Evolutionary conservation across 441 rosid species (phyloP).

Genomic region (Pelargonium fulgidum): DNA sequence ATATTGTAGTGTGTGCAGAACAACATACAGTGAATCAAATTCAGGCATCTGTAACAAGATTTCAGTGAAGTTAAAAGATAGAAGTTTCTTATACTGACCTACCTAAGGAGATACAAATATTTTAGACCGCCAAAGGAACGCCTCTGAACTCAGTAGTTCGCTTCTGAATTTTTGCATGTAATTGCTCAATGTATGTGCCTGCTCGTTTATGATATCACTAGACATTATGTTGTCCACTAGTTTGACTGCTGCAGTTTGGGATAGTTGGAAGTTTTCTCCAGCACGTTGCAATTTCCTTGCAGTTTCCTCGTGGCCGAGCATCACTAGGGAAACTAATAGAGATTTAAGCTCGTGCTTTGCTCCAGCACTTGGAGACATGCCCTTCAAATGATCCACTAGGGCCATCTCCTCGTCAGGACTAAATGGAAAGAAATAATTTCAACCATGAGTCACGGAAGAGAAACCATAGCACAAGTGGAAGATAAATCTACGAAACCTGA

Average conservation of each 20-base stretch:
- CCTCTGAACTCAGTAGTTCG: constrained; percentile 40
- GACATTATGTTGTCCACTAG: constrained; percentile 72
- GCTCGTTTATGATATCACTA: constrained; percentile 48
- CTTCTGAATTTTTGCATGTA: constrained; percentile 36
- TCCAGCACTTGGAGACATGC: constrained; percentile 62
- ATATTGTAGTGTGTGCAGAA: too few relatives aligned
- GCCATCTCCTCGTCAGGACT: constrained; percentile 95
- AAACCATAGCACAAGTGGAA: neutral
- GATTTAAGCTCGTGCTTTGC: constrained; percentile 70
- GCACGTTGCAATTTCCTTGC: constrained; percentile 63
- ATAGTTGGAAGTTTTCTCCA: constrained; percentile 66
- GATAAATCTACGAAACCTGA: neutral
- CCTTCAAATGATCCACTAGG: constrained; percentile 83
- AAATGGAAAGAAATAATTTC: constrained; percentile 20
- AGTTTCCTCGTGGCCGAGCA: constrained; percentile 57
- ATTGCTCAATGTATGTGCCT: constrained; percentile 44
- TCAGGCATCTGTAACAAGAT: neutral
- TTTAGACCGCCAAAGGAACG: constrained; percentile 64
- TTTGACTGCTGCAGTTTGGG: constrained; percentile 73
- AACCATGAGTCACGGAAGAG: constrained; percentile 8
- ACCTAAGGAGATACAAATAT: constrained; percentile 51
- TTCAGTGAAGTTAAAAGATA: too few relatives aligned
- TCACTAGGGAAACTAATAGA: constrained; percentile 58
- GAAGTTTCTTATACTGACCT: constrained; percentile 16
- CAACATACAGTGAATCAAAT: too few relatives aligned